A percentile compares a stretch with the other conserved stretches of the same genome.
These are phyloP conservation scores for Colletotrichum eremochloae DNA, from an alignment of 2,329 filamentous ascomycete genomes.

Conservation along the genomic window DNA sequence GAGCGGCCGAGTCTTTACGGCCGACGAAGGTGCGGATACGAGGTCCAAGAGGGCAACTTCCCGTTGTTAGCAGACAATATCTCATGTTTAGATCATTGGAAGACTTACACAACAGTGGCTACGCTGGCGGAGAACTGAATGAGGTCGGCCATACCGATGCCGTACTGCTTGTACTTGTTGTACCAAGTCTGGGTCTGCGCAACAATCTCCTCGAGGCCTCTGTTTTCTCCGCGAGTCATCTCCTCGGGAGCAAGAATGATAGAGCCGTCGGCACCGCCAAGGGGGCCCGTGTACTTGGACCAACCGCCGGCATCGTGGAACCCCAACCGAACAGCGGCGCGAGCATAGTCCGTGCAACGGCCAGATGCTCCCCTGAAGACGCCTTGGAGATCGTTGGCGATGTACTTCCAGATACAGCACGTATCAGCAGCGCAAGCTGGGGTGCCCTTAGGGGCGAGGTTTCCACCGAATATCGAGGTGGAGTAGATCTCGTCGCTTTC, in stretches of 20 bases:
- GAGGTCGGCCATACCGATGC: conserved; percentile 65
- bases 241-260: conserved; percentile 57
- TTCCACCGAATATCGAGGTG: conserved; percentile 8
- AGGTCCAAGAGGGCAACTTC: conserved; percentile 57
- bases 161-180: conserved; percentile 52
- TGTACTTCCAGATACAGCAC: conserved; percentile 61
- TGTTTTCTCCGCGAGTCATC: conserved; percentile 56
- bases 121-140: conserved; percentile 65
- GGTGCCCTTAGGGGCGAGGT: conserved; percentile 45
- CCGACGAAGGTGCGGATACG: conserved; percentile 66
- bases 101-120: conserved; percentile 57
- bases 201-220: conserved; percentile 61
- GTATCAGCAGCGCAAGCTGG: conserved; percentile 53
- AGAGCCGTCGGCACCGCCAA: conserved; percentile 61
- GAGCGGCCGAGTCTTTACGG: conserved; percentile 58
- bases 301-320: conserved; percentile 63
- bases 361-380: conserved; percentile 54
- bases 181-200: conserved; percentile 55
- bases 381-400: conserved; percentile 54
- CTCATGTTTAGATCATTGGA: background rate
- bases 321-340: conserved; percentile 60
- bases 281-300: conserved; percentile 51
- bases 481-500: conserved; percentile 45
- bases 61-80: background rate
- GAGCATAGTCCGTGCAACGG: conserved; percentile 58